Conservation (phyloP, 768 basidiomycete genomes). For the Bullera alba region DNA sequence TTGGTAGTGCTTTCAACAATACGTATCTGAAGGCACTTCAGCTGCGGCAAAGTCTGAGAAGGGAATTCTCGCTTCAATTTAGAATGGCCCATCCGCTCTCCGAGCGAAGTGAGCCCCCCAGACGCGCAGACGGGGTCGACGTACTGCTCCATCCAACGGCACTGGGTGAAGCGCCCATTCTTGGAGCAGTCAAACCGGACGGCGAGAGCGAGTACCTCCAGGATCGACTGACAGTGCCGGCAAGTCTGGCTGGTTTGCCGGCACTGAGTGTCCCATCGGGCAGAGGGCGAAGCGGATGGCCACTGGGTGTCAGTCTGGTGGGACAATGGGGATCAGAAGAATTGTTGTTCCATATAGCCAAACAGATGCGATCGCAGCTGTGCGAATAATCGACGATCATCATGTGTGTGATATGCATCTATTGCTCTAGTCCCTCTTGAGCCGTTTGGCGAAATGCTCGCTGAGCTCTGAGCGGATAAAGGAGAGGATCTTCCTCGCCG, state of each 20-base stretch:
- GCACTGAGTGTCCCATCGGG: conserved; percentile 66
- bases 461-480: neutral
- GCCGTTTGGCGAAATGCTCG: neutral
- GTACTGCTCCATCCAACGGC: conserved; percentile 79
- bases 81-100: conserved; percentile 52
- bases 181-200: conserved; percentile 69
- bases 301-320: conserved; percentile 72
- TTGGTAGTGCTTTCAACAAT: conserved; percentile 82
- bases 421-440: neutral
- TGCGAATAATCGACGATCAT: too few relatives aligned
- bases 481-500: neutral
- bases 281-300: conserved; percentile 59
- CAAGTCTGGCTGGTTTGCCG: conserved; percentile 81
- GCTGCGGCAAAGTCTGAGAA: conserved; percentile 62
- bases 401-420: neutral
- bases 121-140: conserved; percentile 54
- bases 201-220: conserved; percentile 67
- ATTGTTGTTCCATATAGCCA: conserved; percentile 23
- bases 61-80: conserved; percentile 71
- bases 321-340: conserved; percentile 71
- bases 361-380: too few relatives aligned
- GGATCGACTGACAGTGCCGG: conserved; percentile 85
- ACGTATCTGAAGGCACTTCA: conserved; percentile 90
- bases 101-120: neutral
- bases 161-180: conserved; percentile 70